Conservation (phyloP, 2,329 filamentous ascomycete genomes). For the Verticillium nonalfalfae region DNA sequence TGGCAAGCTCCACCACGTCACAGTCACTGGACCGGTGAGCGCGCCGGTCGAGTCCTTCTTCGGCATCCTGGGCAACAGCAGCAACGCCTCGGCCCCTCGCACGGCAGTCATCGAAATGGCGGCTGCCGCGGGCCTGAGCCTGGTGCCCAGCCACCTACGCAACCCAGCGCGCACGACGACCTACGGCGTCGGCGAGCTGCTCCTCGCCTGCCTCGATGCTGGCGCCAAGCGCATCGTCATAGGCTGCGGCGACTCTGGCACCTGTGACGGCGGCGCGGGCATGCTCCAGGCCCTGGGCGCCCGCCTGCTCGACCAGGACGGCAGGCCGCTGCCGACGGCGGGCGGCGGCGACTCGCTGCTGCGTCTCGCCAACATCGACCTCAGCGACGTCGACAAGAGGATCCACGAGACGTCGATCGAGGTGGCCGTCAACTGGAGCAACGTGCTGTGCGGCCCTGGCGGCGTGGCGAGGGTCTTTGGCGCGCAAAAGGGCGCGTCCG, state of each 20-base stretch:
- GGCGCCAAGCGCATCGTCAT: slow-evolving; percentile 39
- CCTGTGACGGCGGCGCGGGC: slow-evolving; percentile 44
- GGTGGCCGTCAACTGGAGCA: slow-evolving; percentile 44
- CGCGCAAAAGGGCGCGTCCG: slow-evolving; percentile 42
- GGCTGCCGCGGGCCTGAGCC: slow-evolving; percentile 41
- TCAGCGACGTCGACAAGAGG: slow-evolving; percentile 29
- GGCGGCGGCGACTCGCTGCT: slow-evolving; percentile 32
- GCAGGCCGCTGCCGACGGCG: slow-evolving; percentile 27
- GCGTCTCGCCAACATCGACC: slow-evolving; percentile 29
- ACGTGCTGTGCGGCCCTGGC: slow-evolving; percentile 39
- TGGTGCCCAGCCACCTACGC: slow-evolving; percentile 35
- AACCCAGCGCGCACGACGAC: slow-evolving; percentile 43
- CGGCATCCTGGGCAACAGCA: slow-evolving; percentile 29
- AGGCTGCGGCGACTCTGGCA: slow-evolving; percentile 48
- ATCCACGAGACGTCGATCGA: slow-evolving; percentile 33
- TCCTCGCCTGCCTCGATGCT: slow-evolving; percentile 36
- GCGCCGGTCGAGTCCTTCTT: slow-evolving; percentile 34
- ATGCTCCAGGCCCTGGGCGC: slow-evolving; percentile 48
- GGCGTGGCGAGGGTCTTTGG: slow-evolving; percentile 45
- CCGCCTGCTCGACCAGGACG: slow-evolving; percentile 30
- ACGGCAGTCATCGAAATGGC: slow-evolving; percentile 48
- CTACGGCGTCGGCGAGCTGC: slow-evolving; percentile 43
- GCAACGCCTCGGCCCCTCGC: slow-evolving; percentile 6
- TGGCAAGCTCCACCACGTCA: slow-evolving; percentile 27
- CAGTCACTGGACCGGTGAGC: slow-evolving; percentile 37